Conservation (phyloP, 306 rosid genomes). For the Carpinus fangiana region DNA sequence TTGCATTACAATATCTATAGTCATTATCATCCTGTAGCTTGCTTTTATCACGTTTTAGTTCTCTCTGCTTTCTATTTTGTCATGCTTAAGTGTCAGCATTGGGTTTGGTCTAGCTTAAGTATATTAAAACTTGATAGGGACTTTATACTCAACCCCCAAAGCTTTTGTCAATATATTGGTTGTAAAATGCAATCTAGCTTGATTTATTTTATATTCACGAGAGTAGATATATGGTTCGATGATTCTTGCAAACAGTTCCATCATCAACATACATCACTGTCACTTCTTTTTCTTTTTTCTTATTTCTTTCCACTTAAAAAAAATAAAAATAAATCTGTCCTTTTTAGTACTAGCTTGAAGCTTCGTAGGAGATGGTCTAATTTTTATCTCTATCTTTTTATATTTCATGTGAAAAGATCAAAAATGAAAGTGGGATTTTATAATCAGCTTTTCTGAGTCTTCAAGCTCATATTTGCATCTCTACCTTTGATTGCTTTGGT, state of each 20-base stretch:
- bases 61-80: background rate
- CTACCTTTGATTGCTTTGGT: background rate
- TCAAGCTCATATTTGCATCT: constrained; percentile 21
- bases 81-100: background rate
- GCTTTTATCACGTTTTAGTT: background rate
- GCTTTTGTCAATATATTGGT: background rate
- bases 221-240: background rate
- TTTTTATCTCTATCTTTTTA: background rate
- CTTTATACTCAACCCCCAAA: background rate
- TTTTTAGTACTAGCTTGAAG: background rate
- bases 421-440: background rate
- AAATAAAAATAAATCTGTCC: background rate
- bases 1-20: background rate
- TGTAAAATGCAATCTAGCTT: background rate
- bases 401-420: background rate
- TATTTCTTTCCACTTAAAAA: too few species aligned
- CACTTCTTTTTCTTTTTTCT: background rate
- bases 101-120: background rate
- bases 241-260: background rate
- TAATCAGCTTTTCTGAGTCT: background rate
- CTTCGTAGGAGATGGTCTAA: constrained; percentile 7
- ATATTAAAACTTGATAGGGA: background rate
- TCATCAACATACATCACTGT: background rate
- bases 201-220: background rate
- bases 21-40: background rate